Evolutionary conservation across 176 grass and related monocot genomes (phyloP), one percentile per base, ranked within the genome.

Genomic region (Chrysopogon serrulatus): DNA sequence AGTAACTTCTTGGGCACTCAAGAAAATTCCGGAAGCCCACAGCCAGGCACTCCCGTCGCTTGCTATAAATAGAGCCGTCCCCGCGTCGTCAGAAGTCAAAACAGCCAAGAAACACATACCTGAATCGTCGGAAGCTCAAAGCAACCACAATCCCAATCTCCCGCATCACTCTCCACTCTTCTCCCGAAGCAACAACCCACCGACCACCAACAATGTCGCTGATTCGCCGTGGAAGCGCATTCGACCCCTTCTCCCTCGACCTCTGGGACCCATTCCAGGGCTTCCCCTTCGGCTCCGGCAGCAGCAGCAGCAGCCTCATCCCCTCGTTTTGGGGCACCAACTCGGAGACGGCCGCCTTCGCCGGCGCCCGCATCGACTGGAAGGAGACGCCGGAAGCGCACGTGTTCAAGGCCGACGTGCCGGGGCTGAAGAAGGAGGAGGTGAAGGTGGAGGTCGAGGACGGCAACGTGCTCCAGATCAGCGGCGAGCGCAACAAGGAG

Each of bases 211-310:
- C n/a, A 16, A 71, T 92, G 86, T 89, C 90, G 66, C 83, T 92
- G 60, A 79, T 86, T 28, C 83, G 86, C 66, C 91, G 87, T 54
- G 80, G 90, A 82, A 90, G 73, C 90, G 51, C 92, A 45, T 95
- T 90, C 77, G 93, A 95, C 57, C 92, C 92, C 64, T 92, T 94
- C 82, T 95, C 84, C 21, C 87, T 95, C 43, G 87, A 95, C 77
- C 49, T 90, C 17, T 92, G 85, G 73, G 88, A 87, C 74, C 86
- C 79, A 2, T 92, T 92, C 48, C 79, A 89, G 39, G 60, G 79
- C 79, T 92, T 92, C 33, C 79, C 86, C 21, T 86, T 92, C 34
- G 86, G 86, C 79, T 88, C 74, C 34, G 59, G 77, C 36, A 34
- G 45, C 85, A 35, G 27, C 85, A 35, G 27, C 82, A 17, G 82